phyloP scores from a whole-genome alignment of 176 grass and related monocot genomes.

The sorghum (Sorghum bicolor) region DNA sequence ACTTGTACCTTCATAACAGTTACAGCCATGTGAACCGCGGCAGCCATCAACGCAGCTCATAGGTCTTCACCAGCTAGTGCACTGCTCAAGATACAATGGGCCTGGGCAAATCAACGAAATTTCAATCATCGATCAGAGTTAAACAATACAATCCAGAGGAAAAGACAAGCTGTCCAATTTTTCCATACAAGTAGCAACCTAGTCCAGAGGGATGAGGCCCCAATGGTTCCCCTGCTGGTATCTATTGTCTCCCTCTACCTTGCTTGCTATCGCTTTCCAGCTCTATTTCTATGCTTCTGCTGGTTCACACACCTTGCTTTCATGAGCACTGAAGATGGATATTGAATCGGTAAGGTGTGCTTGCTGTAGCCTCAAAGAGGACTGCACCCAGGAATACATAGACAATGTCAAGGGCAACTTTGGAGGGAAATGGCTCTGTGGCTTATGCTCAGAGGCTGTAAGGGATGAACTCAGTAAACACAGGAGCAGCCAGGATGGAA shows the following conservation, averaged over 20 bases:
- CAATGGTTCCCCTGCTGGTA: not conserved
- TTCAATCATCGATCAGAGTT: slow-evolving; percentile 40
- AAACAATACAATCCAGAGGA: slow-evolving; percentile 26
- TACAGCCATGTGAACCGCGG: slow-evolving; percentile 32
- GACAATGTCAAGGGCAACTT: slow-evolving; percentile 46
- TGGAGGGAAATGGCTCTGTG: slow-evolving; percentile 66
- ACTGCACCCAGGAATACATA: slow-evolving; percentile 68
- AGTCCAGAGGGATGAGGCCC: slow-evolving; percentile 22
- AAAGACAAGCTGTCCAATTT: slow-evolving; percentile 1
- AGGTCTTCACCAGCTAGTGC: slow-evolving; percentile 24
- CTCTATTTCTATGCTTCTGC: slow-evolving; percentile 17
- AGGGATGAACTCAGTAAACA: slow-evolving; percentile 37
- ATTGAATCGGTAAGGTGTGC: slow-evolving; percentile 43
- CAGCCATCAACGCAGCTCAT: slow-evolving; percentile 24
- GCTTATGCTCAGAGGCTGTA: slow-evolving; percentile 59
- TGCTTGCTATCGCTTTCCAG: slow-evolving; percentile 1
- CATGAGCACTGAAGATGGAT: slow-evolving; percentile 39
- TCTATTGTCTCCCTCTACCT: not conserved
- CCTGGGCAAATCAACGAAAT: slow-evolving; percentile 31
- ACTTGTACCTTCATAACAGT: slow-evolving; percentile 18
- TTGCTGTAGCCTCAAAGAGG: slow-evolving; percentile 57
- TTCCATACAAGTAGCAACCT: slow-evolving; percentile 32
- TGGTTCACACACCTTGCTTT: not conserved
- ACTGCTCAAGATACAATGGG: slow-evolving; percentile 39
- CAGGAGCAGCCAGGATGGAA: slow-evolving; percentile 2